These are phyloP conservation scores for Schizophyllum amplum DNA, from an alignment of 1,284 basidiomycete species.

Conservation along the genomic window DNA sequence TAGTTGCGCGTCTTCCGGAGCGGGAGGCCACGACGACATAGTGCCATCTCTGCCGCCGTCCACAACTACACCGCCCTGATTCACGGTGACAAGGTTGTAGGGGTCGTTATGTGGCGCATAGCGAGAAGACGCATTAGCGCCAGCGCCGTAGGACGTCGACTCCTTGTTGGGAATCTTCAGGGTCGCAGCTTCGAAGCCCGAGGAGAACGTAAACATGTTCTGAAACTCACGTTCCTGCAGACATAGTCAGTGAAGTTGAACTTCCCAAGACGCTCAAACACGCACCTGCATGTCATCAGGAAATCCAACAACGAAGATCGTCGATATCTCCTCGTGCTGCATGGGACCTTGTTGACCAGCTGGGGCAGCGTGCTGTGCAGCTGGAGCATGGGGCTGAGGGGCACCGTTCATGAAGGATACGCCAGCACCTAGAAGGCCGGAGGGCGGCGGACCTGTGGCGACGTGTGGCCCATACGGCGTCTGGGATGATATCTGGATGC, in stretches of 20 bases:
- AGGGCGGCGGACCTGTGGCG: conserved; percentile 18
- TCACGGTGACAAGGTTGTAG: conserved; percentile 70
- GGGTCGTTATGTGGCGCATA: conserved; percentile 60
- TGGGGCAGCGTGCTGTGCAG: conserved; percentile 14
- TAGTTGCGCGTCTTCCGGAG: conserved; percentile 22
- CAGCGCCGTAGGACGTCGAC: conserved; percentile 55
- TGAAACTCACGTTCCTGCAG: conserved; percentile 93
- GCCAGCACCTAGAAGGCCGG: conserved; percentile 11
- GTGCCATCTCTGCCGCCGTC: conserved; percentile 58
- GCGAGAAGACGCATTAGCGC: conserved; percentile 21
- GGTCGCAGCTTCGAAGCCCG: conserved; percentile 95
- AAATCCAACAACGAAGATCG: conserved; percentile 98
- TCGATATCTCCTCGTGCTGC: conserved; percentile 85
- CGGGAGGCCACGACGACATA: conserved; percentile 59
- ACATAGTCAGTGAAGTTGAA: conserved; percentile 13
- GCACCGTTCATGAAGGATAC: background rate
- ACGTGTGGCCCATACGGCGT: conserved; percentile 68
- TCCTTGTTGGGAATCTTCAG: conserved; percentile 94
- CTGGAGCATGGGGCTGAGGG: conserved; percentile 6
- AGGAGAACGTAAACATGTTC: conserved; percentile 97
- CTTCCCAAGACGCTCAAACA: background rate
- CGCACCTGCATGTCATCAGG: conserved; percentile 97
- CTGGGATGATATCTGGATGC: conserved; percentile 51
- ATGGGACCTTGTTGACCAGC: conserved; percentile 3
- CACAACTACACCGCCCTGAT: conserved; percentile 69